A percentile compares a stretch with the other conserved stretches of the same genome.
phyloP scores from a whole-genome alignment of 225 moss, liverwort and hornwort genomes.

The Polytrichum commune region DNA sequence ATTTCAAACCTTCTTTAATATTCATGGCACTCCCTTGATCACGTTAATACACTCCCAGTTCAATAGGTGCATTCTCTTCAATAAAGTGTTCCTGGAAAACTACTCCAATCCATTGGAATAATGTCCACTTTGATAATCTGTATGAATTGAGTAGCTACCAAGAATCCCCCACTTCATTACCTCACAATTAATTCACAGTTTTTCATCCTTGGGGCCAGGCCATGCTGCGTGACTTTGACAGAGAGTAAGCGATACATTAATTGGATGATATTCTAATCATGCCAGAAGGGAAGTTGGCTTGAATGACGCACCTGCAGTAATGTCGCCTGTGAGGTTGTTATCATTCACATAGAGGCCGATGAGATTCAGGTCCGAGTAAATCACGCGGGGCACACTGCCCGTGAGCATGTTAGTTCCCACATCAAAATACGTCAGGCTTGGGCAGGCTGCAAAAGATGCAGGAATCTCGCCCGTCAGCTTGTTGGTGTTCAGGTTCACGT shows the following conservation, averaged over 20 bases:
- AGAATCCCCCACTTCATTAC: background rate
- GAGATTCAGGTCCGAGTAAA: conserved; percentile 34
- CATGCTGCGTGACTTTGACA: too few relatives aligned
- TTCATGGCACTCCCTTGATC: too few relatives aligned
- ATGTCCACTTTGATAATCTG: background rate
- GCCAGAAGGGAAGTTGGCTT: too few relatives aligned
- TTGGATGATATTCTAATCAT: too few relatives aligned
- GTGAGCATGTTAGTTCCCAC: conserved; percentile 37
- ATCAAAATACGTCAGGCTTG: conserved; percentile 27
- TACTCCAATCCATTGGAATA: too few relatives aligned
- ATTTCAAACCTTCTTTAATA: too few relatives aligned
- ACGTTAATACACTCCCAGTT: too few relatives aligned
- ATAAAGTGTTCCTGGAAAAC: too few relatives aligned
- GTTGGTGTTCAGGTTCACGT: conserved; percentile 29
- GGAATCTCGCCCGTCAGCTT: conserved; percentile 42
- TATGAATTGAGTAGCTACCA: background rate
- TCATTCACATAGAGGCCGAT: conserved; percentile 33
- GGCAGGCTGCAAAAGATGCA: conserved; percentile 26
- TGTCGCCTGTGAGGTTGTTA: conserved; percentile 50
- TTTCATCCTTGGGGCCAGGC: too few relatives aligned
- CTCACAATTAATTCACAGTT: too few relatives aligned
- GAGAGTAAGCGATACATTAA: too few relatives aligned
- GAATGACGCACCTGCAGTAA: conserved; percentile 31
- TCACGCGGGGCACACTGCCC: conserved; percentile 29
- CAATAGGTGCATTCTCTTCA: too few relatives aligned